Evolutionary conservation across 2,329 filamentous ascomycete genomes (phyloP), one percentile per base, ranked within the genome.

Genomic region (Penicillium sp.): DNA sequence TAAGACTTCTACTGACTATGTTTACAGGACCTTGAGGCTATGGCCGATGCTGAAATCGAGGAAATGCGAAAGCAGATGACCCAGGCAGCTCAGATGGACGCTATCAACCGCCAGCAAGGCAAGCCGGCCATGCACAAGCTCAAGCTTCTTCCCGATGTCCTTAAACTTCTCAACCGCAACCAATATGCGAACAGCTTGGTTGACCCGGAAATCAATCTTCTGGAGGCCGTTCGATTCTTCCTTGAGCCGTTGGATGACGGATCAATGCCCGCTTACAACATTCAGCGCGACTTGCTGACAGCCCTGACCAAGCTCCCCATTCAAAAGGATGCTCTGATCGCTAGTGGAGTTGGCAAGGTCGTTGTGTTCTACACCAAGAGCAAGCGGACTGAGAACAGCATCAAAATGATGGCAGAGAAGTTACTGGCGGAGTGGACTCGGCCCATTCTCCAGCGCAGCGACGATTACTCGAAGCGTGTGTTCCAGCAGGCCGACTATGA

Each of bases 361-460:
- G 89, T 97, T 52, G 85, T 96, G 61, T 99, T 97, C 79, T 99
- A 99, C 78, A 97, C 93, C 50, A 93, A 93, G 77, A 96, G 90
- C 80, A 96, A 93, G 79, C 89, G 91, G 64, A 90, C 93, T 1
- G 91, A 98, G 76, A 81, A 88, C 4, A 84, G 83, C 59, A 97
- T 99, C 81, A 97, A 97, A 81, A 88, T 93, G 65, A 91, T 93
- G 78, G 95, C 95, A 0, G 93, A 98, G 79, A 87, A 90, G 49
- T 81, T 98, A n/a, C 82, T 97, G 55, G 91, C 90, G 55, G 93
- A 98, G 72, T 99, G 95, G 95, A 96, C 92, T 63, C 84, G 95
- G 42, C 93, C 93, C 4, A 96, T 99, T 62, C 82, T 99, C 53
- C 93, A 96, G 79, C 88, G 92, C 65, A 96, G 90, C 59, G 92